phyloP scores from a whole-genome alignment of 495 filamentous ascomycete genomes.

The Collariella sp. region DNA sequence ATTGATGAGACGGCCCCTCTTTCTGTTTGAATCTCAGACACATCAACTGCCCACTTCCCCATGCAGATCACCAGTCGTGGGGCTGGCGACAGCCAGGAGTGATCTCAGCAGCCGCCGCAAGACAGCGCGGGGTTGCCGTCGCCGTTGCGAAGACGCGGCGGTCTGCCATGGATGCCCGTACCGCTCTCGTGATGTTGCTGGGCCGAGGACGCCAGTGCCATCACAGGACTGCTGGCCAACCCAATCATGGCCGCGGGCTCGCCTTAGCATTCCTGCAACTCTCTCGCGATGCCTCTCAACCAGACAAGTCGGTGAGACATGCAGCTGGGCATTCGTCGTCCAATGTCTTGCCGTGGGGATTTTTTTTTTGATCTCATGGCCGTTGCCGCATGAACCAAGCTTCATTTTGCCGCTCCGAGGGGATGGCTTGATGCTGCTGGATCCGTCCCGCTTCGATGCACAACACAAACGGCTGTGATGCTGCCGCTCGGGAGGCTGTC shows the following conservation, averaged over 20 bases:
- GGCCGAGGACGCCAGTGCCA: constrained; percentile 1
- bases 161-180: not conserved
- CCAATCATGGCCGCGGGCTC: not conserved
- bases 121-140: not conserved
- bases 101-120: too few relatives aligned
- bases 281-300: not conserved
- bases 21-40: constrained; percentile 1
- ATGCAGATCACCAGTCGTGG: not conserved
- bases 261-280: constrained; percentile 7
- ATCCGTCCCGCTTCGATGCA: not conserved
- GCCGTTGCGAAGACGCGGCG: not conserved
- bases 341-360: not conserved
- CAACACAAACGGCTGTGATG: not conserved
- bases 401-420: constrained; percentile 26
- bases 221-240: constrained; percentile 1
- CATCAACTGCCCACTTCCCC: not conserved
- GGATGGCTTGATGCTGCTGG: not conserved
- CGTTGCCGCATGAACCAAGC: constrained; percentile 23
- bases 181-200: not conserved
- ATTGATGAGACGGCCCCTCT: constrained; percentile 1
- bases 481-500: constrained; percentile 10
- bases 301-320: constrained; percentile 14
- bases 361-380: not conserved
- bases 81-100: not conserved
- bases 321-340: not conserved